Percentiles rank a stretch among this genome's conserved stretches.
Conservation (phyloP, 345 rosid genomes). For the Gossypium anomalum region DNA sequence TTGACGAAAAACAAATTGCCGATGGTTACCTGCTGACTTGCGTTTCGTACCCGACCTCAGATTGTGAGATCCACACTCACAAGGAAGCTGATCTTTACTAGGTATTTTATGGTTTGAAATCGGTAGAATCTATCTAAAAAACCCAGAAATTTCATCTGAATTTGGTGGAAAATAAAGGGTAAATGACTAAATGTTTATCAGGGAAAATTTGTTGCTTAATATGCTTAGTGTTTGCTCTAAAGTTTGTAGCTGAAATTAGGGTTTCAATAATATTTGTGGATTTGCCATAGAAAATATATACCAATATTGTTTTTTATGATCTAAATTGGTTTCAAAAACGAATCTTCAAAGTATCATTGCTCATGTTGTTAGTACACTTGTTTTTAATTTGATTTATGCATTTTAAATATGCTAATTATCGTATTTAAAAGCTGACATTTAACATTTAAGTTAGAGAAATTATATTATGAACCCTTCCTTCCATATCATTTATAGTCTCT, state of each 20-base stretch:
- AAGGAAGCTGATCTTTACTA: conserved; percentile 67
- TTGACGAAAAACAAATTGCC: conserved; percentile 53
- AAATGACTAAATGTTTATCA: not conserved
- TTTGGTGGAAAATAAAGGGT: not conserved
- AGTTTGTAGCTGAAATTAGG: not conserved
- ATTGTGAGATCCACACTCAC: conserved; percentile 81
- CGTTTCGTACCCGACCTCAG: conserved; percentile 59
- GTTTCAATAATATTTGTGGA: conserved; percentile 2
- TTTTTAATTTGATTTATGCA: too few relatives aligned
- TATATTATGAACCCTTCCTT: too few relatives aligned
- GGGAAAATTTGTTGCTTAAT: not conserved
- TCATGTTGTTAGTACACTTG: too few relatives aligned
- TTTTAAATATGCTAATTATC: too few relatives aligned
- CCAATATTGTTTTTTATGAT: not conserved
- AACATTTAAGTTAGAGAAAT: too few relatives aligned
- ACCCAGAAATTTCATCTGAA: not conserved
- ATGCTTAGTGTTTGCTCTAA: not conserved
- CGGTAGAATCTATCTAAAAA: not conserved
- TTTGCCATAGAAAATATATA: not conserved
- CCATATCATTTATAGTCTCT: too few relatives aligned
- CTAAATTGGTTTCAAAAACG: too few relatives aligned
- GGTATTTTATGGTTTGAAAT: not conserved
- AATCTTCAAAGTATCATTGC: too few relatives aligned
- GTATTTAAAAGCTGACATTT: too few relatives aligned
- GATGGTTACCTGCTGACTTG: conserved; percentile 71